Conservation (phyloP, 306 rosid species). For the Cucurbita pepo region DNA sequence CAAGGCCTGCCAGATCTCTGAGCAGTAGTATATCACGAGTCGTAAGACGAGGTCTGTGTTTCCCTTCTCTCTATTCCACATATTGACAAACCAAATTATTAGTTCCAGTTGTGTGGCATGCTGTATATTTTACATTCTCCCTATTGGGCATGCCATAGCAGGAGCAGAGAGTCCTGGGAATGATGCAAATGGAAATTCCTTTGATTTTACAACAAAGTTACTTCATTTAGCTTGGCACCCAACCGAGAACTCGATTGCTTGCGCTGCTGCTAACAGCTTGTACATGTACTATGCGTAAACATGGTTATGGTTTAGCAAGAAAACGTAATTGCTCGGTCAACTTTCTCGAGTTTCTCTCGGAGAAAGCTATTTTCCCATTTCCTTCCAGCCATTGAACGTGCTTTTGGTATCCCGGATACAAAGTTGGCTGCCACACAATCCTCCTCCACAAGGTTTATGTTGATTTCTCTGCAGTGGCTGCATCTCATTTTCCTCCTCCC, state of each 20-base stretch:
- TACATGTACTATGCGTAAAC: slow-evolving; percentile 50
- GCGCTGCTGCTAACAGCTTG: slow-evolving; percentile 66
- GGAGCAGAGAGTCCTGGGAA: slow-evolving; percentile 38
- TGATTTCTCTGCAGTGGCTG: background rate
- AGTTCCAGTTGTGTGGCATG: background rate
- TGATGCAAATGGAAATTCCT: slow-evolving; percentile 42
- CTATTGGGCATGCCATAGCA: slow-evolving; percentile 2
- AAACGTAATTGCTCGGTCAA: background rate
- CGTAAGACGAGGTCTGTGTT: slow-evolving; percentile 35
- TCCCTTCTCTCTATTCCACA: background rate
- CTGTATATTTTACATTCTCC: background rate
- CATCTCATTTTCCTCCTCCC: slow-evolving; percentile 1
- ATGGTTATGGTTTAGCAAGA: slow-evolving; percentile 14
- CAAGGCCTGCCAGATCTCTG: slow-evolving; percentile 39
- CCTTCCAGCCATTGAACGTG: background rate
- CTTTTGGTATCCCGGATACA: background rate
- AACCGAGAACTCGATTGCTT: slow-evolving; percentile 47
- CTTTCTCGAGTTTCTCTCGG: background rate
- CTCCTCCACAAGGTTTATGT: background rate
- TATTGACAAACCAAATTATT: background rate
- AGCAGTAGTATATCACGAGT: slow-evolving; percentile 42
- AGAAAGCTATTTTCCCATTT: slow-evolving; percentile 8
- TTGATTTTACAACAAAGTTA: slow-evolving; percentile 47
- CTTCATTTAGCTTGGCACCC: slow-evolving; percentile 73
- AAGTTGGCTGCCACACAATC: slow-evolving; percentile 1